Base-by-base conservation (phyloP, 305 asterid genomes). In the Fraxinus ornus region DNA sequence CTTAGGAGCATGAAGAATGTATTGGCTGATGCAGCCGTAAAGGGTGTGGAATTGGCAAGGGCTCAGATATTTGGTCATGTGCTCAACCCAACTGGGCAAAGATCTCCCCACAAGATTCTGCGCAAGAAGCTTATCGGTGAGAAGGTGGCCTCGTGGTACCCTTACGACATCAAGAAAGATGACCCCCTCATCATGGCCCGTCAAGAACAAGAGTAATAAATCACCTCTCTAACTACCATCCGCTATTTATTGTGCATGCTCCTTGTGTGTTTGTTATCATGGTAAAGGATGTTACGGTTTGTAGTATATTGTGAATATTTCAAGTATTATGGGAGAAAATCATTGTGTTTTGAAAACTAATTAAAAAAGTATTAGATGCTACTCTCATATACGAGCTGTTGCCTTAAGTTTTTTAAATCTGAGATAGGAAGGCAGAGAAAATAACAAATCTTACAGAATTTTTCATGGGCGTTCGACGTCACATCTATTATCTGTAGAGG, bases 81-180 rank as follows among this genome's bases (percentile, higher is more conserved):
- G 78, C 92, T 94, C 62, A 95, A 93, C 82, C 96, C 97, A 10
- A 86, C 92, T 0, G 97, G 99, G 52, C 90, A 90, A 83, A 85
- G 93, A 81, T 94, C 99, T 71, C 79, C 97, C 49, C 98, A 95
- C 86, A 95, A 95, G 83, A 71, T 95, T 55, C 84, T 95, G 37
- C 92, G 97, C 68, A 95, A 93, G 90, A 95, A 95, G 87, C 92
- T 95, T 15, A 92, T 95, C 12, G 98, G 98, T 26, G 97, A 94
- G 13, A 94, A 91, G 87, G 91, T 94, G 8, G 90, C 94, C 1
- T 83, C 87, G 8, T 95, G 99, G 97, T 92, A 95, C 84, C 98
- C 97, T 5, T 85, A 90, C 35, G 98, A 95, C 84, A 85, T 91
- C 81, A 87, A 86, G 79, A 88, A 88, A 82, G 94, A 91, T 55